Evolutionary conservation across 345 rosid genomes (phyloP).

Genomic region (thale cress (Arabidopsis thaliana)): DNA sequence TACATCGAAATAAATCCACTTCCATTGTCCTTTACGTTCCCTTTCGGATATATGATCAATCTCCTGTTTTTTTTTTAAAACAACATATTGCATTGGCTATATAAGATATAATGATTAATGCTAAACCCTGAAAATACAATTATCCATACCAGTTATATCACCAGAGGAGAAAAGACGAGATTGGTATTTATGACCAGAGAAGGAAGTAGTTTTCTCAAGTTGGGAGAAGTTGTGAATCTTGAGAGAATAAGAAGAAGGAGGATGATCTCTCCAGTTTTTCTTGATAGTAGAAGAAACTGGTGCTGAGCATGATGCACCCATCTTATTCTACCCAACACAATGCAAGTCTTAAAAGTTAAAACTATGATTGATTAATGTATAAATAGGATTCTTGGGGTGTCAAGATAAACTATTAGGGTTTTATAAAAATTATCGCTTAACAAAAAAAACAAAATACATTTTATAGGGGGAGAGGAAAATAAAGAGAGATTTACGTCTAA

Average conservation of each 20-base stretch:
- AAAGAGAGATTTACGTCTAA: no score
- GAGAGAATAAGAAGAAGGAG: background rate
- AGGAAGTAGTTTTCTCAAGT: background rate
- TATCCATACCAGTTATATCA: slow-evolving; percentile 14
- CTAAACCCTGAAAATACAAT: no score
- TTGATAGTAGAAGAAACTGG: background rate
- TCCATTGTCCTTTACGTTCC: slow-evolving; percentile 18
- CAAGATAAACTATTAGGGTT: no score
- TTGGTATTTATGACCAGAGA: slow-evolving; percentile 3
- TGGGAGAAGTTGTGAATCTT: background rate
- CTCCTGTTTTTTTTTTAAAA: background rate
- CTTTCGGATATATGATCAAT: slow-evolving; percentile 21
- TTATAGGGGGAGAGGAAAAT: no score
- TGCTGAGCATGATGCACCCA: background rate
- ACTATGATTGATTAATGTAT: no score
- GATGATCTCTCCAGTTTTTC: background rate
- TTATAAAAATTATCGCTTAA: no score
- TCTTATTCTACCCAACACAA: no score
- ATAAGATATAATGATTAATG: no score
- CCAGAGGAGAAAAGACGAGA: slow-evolving; percentile 23
- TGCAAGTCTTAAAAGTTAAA: no score
- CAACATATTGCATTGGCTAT: background rate
- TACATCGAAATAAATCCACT: slow-evolving; percentile 17
- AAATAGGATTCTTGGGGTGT: no score
- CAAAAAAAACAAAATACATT: no score